Evolutionary conservation across 176 grass and related monocot genomes (phyloP).

Genomic region (Alopecurus myosuroides): DNA sequence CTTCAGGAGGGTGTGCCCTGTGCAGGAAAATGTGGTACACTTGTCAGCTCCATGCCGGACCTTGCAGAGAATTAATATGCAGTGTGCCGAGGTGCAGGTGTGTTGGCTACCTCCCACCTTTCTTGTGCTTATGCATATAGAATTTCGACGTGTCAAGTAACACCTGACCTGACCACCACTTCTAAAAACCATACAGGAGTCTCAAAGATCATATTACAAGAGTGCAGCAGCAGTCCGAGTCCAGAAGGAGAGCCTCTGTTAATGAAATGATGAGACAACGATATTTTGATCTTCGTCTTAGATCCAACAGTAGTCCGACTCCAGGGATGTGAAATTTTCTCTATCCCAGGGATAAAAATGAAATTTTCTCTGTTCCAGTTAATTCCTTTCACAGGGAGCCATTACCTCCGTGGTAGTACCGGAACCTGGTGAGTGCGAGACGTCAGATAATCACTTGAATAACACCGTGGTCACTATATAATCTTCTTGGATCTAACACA

Average conservation of each 20-base stretch:
- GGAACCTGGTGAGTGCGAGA: too few relatives aligned
- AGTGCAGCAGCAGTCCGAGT: conserved; percentile 95
- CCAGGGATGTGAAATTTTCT: too few relatives aligned
- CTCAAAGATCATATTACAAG: conserved; percentile 94
- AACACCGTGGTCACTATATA: too few relatives aligned
- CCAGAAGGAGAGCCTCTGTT: conserved; percentile 89
- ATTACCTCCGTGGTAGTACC: too few relatives aligned
- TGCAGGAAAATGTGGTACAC: conserved; percentile 90
- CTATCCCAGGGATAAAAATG: too few relatives aligned
- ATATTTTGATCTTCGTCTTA: too few relatives aligned
- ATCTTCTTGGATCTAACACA: too few relatives aligned
- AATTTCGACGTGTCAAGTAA: not conserved
- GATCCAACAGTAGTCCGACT: too few relatives aligned
- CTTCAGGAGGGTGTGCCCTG: conserved; percentile 77
- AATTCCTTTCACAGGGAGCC: too few relatives aligned
- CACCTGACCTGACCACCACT: not conserved
- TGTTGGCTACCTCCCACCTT: not conserved
- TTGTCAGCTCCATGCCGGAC: conserved; percentile 84
- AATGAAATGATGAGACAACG: conserved; percentile 99
- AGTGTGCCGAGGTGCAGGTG: conserved; percentile 98
- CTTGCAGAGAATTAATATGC: conserved; percentile 89
- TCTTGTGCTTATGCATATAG: not conserved
- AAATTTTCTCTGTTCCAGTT: too few relatives aligned
- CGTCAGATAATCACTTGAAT: too few relatives aligned
- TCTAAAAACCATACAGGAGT: conserved; percentile 55